Evolutionary conservation across 2,329 filamentous ascomycete species (phyloP), one percentile per base, ranked within the genome.

Genomic region (Thielaviopsis ethacetica): DNA sequence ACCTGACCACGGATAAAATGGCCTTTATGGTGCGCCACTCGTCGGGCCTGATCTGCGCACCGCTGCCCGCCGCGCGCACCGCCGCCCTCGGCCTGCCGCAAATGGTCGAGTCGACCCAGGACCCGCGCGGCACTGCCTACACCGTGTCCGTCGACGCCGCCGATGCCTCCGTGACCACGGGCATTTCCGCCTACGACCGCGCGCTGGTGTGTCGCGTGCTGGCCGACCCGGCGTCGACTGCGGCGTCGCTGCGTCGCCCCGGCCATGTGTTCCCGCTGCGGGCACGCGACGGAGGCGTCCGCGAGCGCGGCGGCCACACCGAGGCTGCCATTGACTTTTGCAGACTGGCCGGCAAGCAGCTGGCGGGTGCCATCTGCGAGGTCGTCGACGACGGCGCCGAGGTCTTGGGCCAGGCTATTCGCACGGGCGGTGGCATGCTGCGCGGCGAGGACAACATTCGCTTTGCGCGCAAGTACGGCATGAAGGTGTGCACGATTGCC

Each of bases 401-500:
- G 70, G 78, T 89, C 2, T 73, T 76, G 62, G 90, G 89, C 0
- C 76, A 77, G 66, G 79, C 88, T 0, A 74, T 86, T 66, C 75
- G 83, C 64, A 70, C 71, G 12, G 83, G 80, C 21, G 80, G 84
- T n/a, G 88, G 86, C 26, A 98, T 98, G 93, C 84, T 97, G 83
- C 76, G 90, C 65, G 82, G 89, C 63, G 89, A 95, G 73, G 87
- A 82, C 44, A 96, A 91, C 73, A 75, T 98, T 67, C 80, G 77
- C 56, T 98, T 98, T 77, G 93, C 90, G 27, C 82, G 83, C 71
- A 83, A 79, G 71, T 97, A 86, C 83, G 90, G 90, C 4, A 75
- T 98, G 65, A 93, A 86, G 75, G 89, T 95, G 61, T 95, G 91
- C 73, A 97, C 93, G 30, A 97, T 98, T 72, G 90, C 91, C 69